Evolutionary conservation across 2,329 filamentous ascomycete genomes (phyloP).

Genomic region (Fusarium solani-melongenae): DNA sequence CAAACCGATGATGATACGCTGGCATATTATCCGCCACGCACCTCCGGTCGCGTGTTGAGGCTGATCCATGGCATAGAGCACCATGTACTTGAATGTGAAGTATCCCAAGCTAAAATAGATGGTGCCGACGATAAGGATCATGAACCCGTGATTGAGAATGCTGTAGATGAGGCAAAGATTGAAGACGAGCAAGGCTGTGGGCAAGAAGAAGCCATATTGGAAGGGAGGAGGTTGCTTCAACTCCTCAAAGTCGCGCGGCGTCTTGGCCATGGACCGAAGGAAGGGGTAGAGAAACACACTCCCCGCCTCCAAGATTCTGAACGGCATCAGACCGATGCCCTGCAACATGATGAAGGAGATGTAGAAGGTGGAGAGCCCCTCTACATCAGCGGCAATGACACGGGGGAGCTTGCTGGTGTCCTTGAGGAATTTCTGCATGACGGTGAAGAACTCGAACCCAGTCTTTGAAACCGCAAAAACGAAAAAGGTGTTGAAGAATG

Average conservation of each 20-base stretch:
- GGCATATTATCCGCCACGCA: constrained; percentile 97
- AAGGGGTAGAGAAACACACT: constrained; percentile 87
- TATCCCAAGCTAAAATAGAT: constrained; percentile 86
- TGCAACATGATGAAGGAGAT: constrained; percentile 94
- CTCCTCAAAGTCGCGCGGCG: constrained; percentile 88
- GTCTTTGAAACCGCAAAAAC: constrained; percentile 91
- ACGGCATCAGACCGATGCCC: constrained; percentile 91
- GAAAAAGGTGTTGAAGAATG: constrained; percentile 98
- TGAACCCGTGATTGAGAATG: constrained; percentile 81
- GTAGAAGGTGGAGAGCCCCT: constrained; percentile 84
- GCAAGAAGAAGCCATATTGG: constrained; percentile 95
- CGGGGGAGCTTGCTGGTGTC: constrained; percentile 84
- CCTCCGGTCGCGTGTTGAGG: constrained; percentile 92
- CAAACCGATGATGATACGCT: constrained; percentile 86
- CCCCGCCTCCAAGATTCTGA: constrained; percentile 90
- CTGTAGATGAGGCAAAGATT: constrained; percentile 97
- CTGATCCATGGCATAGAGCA: constrained; percentile 98
- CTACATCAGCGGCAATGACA: constrained; percentile 79
- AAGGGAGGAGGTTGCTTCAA: constrained; percentile 86
- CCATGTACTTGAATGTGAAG: constrained; percentile 96
- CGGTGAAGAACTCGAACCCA: constrained; percentile 78
- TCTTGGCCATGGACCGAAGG: constrained; percentile 80
- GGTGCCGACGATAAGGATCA: constrained; percentile 84
- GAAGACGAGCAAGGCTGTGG: constrained; percentile 90
- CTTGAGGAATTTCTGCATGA: constrained; percentile 78